Evolutionary conservation across 176 grass and related monocot genomes (phyloP), one percentile per base, ranked within the genome.

Genomic region (Aegilops umbellulata): DNA sequence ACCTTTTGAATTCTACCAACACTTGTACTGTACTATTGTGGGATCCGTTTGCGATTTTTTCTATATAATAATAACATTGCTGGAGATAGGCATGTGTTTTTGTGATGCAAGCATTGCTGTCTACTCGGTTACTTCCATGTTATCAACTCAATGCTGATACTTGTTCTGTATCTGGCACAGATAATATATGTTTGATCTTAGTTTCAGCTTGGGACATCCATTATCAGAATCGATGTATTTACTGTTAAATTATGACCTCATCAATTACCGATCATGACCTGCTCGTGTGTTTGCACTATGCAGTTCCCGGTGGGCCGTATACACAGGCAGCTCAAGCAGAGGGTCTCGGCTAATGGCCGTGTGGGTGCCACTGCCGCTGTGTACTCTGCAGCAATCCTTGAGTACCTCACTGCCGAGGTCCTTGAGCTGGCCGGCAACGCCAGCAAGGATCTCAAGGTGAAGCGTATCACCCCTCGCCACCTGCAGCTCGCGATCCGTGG

Each of bases 391-490:
- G 88, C 79, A 36, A 90, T 90, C 30, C 79, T 78, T 1, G 88
- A 90, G 46, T 90, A 82, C 47, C 71, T 90, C 16, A 90, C 88
- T 8, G 88, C 88, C 3, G 83, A 86, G 72, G 88, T 90, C 10
- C n/a, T 90, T 38, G 88, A 90, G 51, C 53, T 90, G 12, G 83
- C 83, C 3, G 79, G 83, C 34, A 90, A 86, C 0, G 88, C 88
- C 3, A 86, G 88, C 63, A 90, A 90, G 79, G 83, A 86, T 86
- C 83, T 77, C 26, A 86, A 82, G 77, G 83, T 90, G 78, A 90
- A 90, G 78, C 88, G 62, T 38, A 86, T 90, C 46, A 90, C 88
- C 11, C 83, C 83, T 8, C 78, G 83, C 46, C 88, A 90, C 47
- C 70, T 90, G 29, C 83, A 86, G 77, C 83, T 86, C 1, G 83